These are phyloP conservation scores for Chlorella variabilis DNA, from an alignment of 163 green algal species.

Conservation along the genomic window DNA sequence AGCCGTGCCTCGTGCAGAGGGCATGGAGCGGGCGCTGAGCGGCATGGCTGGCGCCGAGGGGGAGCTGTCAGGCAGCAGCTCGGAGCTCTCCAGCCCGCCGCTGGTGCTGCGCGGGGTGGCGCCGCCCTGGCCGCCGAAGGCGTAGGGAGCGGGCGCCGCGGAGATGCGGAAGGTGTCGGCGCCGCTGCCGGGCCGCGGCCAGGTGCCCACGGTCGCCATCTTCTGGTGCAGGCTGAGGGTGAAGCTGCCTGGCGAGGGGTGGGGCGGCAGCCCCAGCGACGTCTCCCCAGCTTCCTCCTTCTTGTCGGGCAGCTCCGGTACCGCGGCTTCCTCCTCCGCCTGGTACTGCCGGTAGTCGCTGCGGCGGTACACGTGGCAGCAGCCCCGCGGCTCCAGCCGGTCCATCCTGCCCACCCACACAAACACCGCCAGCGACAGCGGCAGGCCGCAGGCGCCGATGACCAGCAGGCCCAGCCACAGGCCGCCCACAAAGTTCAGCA, in stretches of 20 bases:
- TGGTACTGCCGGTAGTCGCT: background rate
- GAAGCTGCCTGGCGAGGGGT: background rate
- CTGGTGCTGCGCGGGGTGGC: background rate
- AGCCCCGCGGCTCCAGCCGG: conserved; percentile 1
- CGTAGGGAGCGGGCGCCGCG: background rate
- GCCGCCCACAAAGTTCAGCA: conserved; percentile 24
- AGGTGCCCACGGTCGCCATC: background rate
- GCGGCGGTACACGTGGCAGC: conserved; percentile 19
- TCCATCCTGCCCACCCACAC: conserved; percentile 22
- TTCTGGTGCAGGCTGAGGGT: conserved; percentile 4
- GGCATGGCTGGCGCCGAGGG: conserved; percentile 4
- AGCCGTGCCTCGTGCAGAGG: background rate
- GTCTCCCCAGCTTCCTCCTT: background rate
- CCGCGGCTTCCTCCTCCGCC: background rate
- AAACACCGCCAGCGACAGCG: background rate
- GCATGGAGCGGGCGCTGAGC: conserved; percentile 5
- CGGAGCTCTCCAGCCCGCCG: background rate
- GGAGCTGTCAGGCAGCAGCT: background rate
- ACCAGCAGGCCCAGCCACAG: conserved; percentile 24
- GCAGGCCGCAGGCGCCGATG: conserved; percentile 8
- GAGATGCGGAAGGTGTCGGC: conserved; percentile 1
- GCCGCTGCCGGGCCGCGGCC: background rate
- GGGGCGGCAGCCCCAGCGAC: background rate
- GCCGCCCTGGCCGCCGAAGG: background rate
- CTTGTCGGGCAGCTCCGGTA: conserved; percentile 3